Percentiles rank a stretch among this genome's conserved stretches.
phyloP scores from a whole-genome alignment of 2,329 filamentous ascomycete genomes.

The Claviceps maximensis region DNA sequence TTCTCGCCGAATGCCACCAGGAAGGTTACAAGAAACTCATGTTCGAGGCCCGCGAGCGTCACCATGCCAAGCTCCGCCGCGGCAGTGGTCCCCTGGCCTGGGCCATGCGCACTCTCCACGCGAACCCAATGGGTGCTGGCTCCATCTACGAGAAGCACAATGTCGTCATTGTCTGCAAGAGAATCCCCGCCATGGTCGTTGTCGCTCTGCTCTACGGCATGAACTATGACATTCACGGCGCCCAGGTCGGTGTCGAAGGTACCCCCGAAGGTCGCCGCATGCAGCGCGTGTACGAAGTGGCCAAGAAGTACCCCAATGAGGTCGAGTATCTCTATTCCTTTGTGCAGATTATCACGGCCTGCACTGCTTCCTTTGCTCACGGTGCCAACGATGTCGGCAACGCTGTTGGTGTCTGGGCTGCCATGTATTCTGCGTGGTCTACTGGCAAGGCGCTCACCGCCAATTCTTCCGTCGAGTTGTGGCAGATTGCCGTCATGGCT shows the following conservation, averaged over 20 bases:
- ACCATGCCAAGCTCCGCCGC: constrained; percentile 50
- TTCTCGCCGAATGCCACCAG: constrained; percentile 35
- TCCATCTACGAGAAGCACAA: constrained; percentile 64
- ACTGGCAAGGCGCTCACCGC: constrained; percentile 46
- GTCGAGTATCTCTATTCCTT: constrained; percentile 59
- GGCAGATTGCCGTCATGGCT: constrained; percentile 62
- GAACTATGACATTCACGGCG: constrained; percentile 65
- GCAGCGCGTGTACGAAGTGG: constrained; percentile 47
- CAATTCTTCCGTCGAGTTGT: constrained; percentile 55
- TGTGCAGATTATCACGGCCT: constrained; percentile 53
- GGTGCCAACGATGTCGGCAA: constrained; percentile 69
- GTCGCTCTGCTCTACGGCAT: constrained; percentile 56
- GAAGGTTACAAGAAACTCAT: constrained; percentile 48
- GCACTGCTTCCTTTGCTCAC: constrained; percentile 62
- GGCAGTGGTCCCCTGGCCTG: constrained; percentile 59
- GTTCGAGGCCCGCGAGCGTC: constrained; percentile 38
- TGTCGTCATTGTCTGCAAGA: constrained; percentile 47
- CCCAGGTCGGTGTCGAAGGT: constrained; percentile 10
- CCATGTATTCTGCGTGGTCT: constrained; percentile 52
- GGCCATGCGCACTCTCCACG: constrained; percentile 65
- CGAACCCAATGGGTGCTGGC: constrained; percentile 60
- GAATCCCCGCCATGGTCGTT: constrained; percentile 54
- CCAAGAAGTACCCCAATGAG: constrained; percentile 54
- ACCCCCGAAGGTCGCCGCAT: constrained; percentile 12
- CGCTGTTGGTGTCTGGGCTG: constrained; percentile 56